Percentiles rank a stretch among this genome's conserved stretches.
Conservation (phyloP, 345 rosid genomes). For the Microcos paniculata region DNA sequence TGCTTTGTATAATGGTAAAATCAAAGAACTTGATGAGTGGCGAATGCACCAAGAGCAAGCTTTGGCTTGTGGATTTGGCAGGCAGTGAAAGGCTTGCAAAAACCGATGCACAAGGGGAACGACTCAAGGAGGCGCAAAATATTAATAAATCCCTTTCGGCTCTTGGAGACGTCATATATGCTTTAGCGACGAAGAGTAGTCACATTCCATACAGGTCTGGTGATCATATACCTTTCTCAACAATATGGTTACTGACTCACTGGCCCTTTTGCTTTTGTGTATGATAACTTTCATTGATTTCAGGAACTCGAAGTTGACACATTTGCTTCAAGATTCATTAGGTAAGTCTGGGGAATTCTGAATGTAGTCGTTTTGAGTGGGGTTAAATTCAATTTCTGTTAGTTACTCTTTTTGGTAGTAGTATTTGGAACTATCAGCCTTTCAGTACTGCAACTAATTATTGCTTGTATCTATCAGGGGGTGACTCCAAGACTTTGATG, state of each 20-base stretch:
- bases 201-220: constrained; percentile 88
- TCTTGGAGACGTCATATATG: constrained; percentile 89
- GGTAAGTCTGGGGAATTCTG: constrained; percentile 43
- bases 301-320: constrained; percentile 97
- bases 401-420: background rate
- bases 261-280: background rate
- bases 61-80: constrained; percentile 98
- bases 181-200: constrained; percentile 81
- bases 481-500: constrained; percentile 91
- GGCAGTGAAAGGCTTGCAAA: constrained; percentile 96
- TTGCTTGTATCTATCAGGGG: constrained; percentile 47
- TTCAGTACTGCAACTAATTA: background rate
- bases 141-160: constrained; percentile 93
- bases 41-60: constrained; percentile 93
- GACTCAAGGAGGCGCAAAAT: constrained; percentile 95
- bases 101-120: constrained; percentile 89
- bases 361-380: constrained; percentile 7
- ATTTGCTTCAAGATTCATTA: constrained; percentile 91
- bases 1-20: constrained; percentile 87
- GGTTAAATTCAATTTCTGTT: constrained; percentile 13
- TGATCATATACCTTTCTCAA: constrained; percentile 1
- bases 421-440: background rate
- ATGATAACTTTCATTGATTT: constrained; percentile 29
- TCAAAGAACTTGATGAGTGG: constrained; percentile 80
- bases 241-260: background rate